These are phyloP conservation scores for Salix caprea DNA, from an alignment of 345 rosid genomes.

Conservation along the genomic window DNA sequence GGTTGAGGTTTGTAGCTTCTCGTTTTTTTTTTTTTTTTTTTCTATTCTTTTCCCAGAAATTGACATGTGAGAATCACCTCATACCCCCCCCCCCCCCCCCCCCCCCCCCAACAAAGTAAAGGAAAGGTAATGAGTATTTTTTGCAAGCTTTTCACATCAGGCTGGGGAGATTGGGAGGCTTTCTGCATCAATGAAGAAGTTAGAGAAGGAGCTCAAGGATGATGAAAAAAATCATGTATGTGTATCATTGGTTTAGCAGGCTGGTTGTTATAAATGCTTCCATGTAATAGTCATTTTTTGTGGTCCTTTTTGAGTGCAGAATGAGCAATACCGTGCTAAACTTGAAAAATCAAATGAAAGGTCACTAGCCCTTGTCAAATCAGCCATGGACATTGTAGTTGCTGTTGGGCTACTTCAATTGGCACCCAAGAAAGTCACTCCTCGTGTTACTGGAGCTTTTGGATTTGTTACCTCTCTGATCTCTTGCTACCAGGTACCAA, in stretches of 20 bases:
- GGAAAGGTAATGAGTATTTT: neutral
- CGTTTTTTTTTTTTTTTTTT: neutral
- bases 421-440: slow-evolving; percentile 77
- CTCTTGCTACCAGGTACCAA: slow-evolving; percentile 87
- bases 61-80: neutral
- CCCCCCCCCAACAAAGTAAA: neutral
- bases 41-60: neutral
- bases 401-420: slow-evolving; percentile 84
- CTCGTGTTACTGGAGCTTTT: slow-evolving; percentile 86
- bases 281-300: neutral
- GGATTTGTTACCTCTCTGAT: slow-evolving; percentile 81
- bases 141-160: slow-evolving; percentile 29
- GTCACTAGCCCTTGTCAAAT: slow-evolving; percentile 71
- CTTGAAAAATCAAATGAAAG: slow-evolving; percentile 78
- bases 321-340: slow-evolving; percentile 68
- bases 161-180: slow-evolving; percentile 83
- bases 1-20: slow-evolving; percentile 65
- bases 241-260: neutral
- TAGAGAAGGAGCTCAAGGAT: slow-evolving; percentile 67
- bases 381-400: slow-evolving; percentile 82
- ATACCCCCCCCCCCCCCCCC: too few relatives aligned
- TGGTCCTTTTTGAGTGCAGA: slow-evolving; percentile 30
- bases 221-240: slow-evolving; percentile 62
- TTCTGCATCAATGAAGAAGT: slow-evolving; percentile 70
- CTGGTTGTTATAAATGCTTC: neutral